phyloP scores from a whole-genome alignment of 2,329 filamentous ascomycete species.

The Fusarium albosuccineum region DNA sequence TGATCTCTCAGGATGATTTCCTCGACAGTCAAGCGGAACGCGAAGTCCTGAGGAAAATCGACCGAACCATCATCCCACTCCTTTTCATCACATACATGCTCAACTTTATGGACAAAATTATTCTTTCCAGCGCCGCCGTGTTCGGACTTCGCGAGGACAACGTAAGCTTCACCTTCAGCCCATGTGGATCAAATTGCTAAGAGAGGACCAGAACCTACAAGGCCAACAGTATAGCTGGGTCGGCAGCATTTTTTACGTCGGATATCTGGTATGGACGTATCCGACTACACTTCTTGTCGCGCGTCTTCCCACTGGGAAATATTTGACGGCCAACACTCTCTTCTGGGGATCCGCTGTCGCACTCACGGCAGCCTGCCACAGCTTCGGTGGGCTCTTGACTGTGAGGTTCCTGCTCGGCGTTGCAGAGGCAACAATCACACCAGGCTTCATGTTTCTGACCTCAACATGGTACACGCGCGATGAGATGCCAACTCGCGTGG shows the following conservation, averaged over 20 bases:
- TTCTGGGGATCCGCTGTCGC: conserved; percentile 65
- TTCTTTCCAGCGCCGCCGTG: conserved; percentile 67
- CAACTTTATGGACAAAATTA: conserved; percentile 73
- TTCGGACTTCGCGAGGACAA: conserved; percentile 67
- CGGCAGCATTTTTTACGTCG: conserved; percentile 55
- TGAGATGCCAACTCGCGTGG: conserved; percentile 66
- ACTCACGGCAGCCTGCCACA: conserved; percentile 59
- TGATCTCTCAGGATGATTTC: not conserved
- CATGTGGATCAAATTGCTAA: not conserved
- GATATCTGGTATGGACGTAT: conserved; percentile 65
- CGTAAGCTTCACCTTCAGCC: conserved; percentile 30
- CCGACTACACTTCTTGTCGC: conserved; percentile 63
- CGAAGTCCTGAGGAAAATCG: conserved; percentile 67
- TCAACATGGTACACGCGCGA: conserved; percentile 69
- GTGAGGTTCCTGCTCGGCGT: conserved; percentile 67
- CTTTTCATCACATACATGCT: conserved; percentile 70
- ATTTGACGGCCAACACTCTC: conserved; percentile 60
- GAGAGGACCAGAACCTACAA: conserved; percentile 36
- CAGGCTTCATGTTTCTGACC: conserved; percentile 68
- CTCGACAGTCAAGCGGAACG: conserved; percentile 39
- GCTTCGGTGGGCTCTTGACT: conserved; percentile 63
- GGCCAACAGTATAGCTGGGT: conserved; percentile 75
- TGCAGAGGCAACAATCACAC: conserved; percentile 67
- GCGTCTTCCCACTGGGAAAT: conserved; percentile 61
- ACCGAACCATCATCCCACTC: conserved; percentile 66